phyloP scores from a whole-genome alignment of 2,329 filamentous ascomycete species.

The Beauveria bassiana region DNA sequence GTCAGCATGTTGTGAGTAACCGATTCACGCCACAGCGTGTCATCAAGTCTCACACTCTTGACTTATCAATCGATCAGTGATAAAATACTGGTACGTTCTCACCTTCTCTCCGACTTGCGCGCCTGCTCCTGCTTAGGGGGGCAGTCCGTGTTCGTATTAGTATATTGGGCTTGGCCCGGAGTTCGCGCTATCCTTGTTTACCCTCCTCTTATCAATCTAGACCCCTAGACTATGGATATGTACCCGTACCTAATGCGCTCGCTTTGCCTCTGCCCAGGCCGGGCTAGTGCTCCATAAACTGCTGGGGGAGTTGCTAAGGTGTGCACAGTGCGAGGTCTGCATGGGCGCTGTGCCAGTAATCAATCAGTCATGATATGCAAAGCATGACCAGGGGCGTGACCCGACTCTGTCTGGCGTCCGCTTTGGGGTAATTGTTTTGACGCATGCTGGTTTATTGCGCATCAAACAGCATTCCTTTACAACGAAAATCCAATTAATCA shows the following conservation, averaged over 20 bases:
- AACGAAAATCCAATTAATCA: background rate
- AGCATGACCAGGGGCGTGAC: background rate
- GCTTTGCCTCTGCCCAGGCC: background rate
- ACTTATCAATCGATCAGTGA: background rate
- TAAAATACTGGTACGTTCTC: too few relatives aligned
- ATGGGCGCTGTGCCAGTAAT: background rate
- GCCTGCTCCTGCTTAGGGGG: background rate
- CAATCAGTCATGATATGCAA: constrained; percentile 10
- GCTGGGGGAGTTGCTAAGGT: background rate
- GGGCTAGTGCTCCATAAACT: background rate
- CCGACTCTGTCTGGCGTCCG: background rate
- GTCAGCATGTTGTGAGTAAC: background rate
- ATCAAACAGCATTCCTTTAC: background rate
- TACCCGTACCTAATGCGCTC: background rate
- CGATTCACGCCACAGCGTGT: background rate
- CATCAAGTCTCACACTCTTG: background rate
- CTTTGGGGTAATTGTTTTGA: background rate
- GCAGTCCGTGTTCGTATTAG: background rate
- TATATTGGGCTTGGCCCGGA: background rate
- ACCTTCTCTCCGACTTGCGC: background rate
- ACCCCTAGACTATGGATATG: background rate
- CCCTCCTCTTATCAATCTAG: constrained; percentile 5
- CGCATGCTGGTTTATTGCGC: background rate
- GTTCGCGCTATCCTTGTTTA: constrained; percentile 4
- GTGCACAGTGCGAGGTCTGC: background rate